Evolutionary conservation across 192 early-diverging fungal species (phyloP), one percentile per base, ranked within the genome.

Genomic region (Linnemannia zychae): DNA sequence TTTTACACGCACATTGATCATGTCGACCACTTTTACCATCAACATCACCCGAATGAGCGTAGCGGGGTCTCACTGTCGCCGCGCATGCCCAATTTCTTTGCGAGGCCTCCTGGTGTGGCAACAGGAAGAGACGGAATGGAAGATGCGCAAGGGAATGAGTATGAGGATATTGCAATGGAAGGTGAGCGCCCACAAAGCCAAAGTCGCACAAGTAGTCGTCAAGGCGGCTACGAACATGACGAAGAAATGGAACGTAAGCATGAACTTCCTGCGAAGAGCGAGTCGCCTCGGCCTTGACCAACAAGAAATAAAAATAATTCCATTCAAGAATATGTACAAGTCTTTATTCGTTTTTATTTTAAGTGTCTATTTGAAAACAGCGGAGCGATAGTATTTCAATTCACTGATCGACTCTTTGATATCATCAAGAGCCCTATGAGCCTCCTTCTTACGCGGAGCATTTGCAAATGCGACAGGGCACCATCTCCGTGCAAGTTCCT

Each of bases 361-460:
- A 28, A 17, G 5, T n/a, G 7, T n/a, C 69, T 69, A 85, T 33
- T 91, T 91, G 82, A 97, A 97, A 2, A 97, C 84, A 37, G 72
- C 50, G 28, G 89, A 46, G 6, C 91, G 89, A 79, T 97, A 98
- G 76, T 93, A 95, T 70, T 92, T 89, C 28, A 99, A 90, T 87
- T 99, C 97, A 15, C 92, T 92, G 57, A 99, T 98, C 66, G 94
- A 96, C 79, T 98, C 98, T 7, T 92, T 82, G 76, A 99, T 99
- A 80, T 99, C 98, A 72, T 97, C 98, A 75, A 98, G 76, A 1
- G 98, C 97, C 49, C 97, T 85, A 85, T 97, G 96, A 0, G 86
- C 65, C 37, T 38, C 76, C 63, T 88, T 83, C 79, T 99, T 98
- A 17, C 34, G 17, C 12, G 97, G 96, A 9, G 86, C 89, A 3